Base-by-base conservation (phyloP, 2,329 filamentous ascomycete species). In the Neoarthrinium moseri region DNA sequence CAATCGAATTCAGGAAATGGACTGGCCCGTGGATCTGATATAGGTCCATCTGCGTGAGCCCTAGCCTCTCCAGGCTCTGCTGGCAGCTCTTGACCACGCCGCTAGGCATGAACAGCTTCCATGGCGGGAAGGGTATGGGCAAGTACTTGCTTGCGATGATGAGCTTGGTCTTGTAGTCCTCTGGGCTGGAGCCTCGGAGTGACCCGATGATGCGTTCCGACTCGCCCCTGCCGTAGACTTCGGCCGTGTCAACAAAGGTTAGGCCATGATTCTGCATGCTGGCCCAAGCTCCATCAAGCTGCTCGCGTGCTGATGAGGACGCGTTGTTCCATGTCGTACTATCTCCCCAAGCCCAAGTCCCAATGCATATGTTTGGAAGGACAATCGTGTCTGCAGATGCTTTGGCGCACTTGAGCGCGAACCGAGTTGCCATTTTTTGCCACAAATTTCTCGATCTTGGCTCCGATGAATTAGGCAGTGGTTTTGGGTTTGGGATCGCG, bases 241-340 rank as follows among this genome's bases (percentile, higher is more conserved):
- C 65, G 7, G 70, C 68, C 5, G 68, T 73, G 50, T 73, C 70
- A 47, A 73, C 63, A 47, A 71, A 72, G 44, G 65, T 70, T 20
- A 71, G 48, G 12, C 65, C 63, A n/a, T 43, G 39, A 39, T 38
- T 39, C 18, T 37, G 45, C 45, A 47, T 47, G n/a, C 33, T 32
- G 11, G 41, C 34, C 45, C 45, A 47, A 4, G 62, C 59, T 6
- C 58, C 51, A 39, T 66, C 58, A n/a, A 67, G 56, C 21, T 61
- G 51, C 32, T 60, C 50, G 68, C 69, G 72, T 17, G 68, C 69
- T 35, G 60, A 61, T 13, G 66, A 7, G 18, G 23, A 11, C 40
- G 45, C 18, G 34, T 46, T 42, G 43, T 49, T 24, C 27, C 29
- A 51, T 8, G 48, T 54, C 22, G 17, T 33, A 18, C 18, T 43